These are phyloP conservation scores for Bipolaris bicolor DNA, from an alignment of 2,329 filamentous ascomycete genomes.

Conservation along the genomic window DNA sequence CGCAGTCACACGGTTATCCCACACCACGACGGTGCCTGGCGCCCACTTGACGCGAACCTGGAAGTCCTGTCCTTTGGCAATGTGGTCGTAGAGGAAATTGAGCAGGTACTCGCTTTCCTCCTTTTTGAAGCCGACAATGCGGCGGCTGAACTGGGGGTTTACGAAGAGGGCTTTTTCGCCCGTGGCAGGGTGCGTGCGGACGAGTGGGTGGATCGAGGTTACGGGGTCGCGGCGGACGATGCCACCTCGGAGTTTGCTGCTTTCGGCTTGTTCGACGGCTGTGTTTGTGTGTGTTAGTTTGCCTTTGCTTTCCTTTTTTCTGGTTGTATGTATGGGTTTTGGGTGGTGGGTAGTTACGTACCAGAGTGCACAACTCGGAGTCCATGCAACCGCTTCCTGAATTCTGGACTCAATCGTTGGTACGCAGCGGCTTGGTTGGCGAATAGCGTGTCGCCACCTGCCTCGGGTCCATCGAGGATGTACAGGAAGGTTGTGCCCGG, in stretches of 20 bases:
- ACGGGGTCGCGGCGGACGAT: conserved; percentile 79
- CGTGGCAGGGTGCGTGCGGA: conserved; percentile 79
- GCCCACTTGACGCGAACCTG: conserved; percentile 79
- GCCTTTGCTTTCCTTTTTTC: neutral
- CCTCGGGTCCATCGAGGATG: conserved; percentile 78
- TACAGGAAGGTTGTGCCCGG: conserved; percentile 91
- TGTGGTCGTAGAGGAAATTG: conserved; percentile 78
- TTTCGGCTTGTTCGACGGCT: conserved; percentile 74
- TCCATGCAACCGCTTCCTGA: conserved; percentile 80
- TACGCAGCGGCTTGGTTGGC: conserved; percentile 82
- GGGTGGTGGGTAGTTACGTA: conserved; percentile 22
- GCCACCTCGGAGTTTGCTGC: conserved; percentile 68
- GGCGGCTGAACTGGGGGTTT: conserved; percentile 83
- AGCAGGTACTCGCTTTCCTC: conserved; percentile 81
- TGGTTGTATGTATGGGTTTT: too few species aligned
- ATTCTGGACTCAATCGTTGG: conserved; percentile 76
- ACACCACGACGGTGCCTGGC: conserved; percentile 79
- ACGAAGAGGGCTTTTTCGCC: conserved; percentile 84
- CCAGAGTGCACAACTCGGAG: conserved; percentile 82
- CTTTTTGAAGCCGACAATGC: conserved; percentile 82
- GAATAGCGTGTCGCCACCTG: conserved; percentile 86
- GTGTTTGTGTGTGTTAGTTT: conserved; percentile 32
- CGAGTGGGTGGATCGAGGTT: conserved; percentile 74
- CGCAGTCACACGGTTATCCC: conserved; percentile 82
- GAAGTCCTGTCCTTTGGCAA: conserved; percentile 73